These are phyloP conservation scores for Eucalyptus coolabah DNA, from an alignment of 345 rosid genomes.

Conservation along the genomic window DNA sequence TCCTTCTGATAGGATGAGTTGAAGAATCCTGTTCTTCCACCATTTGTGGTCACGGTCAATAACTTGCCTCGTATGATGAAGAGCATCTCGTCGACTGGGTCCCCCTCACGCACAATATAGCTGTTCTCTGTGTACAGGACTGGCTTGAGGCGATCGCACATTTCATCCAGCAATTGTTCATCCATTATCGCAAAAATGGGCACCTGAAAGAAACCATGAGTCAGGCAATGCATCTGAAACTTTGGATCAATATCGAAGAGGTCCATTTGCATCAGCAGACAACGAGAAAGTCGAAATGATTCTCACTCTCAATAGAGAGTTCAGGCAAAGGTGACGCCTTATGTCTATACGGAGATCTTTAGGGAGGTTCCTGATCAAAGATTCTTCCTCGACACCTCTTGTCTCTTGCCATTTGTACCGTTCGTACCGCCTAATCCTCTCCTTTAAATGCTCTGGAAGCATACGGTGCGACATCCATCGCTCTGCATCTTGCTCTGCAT, in stretches of 20 bases:
- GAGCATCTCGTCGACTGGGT: conserved; percentile 64
- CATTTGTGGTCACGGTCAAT: conserved; percentile 41
- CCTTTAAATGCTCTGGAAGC: conserved; percentile 51
- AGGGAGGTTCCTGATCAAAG: conserved; percentile 45
- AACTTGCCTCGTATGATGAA: conserved; percentile 55
- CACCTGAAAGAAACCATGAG: conserved; percentile 17
- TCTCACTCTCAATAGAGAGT: too few relatives aligned
- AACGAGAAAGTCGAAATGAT: too few relatives aligned
- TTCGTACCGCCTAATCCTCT: conserved; percentile 51
- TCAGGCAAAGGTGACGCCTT: conserved; percentile 22
- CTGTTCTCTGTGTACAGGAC: conserved; percentile 47
- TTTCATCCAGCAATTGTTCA: conserved; percentile 53
- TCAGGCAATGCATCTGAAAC: too few relatives aligned
- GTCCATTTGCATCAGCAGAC: too few relatives aligned
- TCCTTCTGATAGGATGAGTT: conserved; percentile 33
- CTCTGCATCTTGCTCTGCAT: conserved; percentile 68
- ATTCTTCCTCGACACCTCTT: conserved; percentile 69
- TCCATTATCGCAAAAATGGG: conserved; percentile 72
- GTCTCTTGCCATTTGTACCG: conserved; percentile 87
- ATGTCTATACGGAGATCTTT: conserved; percentile 73
- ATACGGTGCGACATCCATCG: conserved; percentile 78
- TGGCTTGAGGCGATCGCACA: conserved; percentile 59
- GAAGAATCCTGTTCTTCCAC: conserved; percentile 57
- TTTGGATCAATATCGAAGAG: too few relatives aligned
- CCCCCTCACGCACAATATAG: conserved; percentile 41